A percentile compares a stretch with the other conserved stretches of the same genome.
Conservation (phyloP, 2,329 filamentous ascomycete genomes). For the Aspergillus pseudonomiae region DNA sequence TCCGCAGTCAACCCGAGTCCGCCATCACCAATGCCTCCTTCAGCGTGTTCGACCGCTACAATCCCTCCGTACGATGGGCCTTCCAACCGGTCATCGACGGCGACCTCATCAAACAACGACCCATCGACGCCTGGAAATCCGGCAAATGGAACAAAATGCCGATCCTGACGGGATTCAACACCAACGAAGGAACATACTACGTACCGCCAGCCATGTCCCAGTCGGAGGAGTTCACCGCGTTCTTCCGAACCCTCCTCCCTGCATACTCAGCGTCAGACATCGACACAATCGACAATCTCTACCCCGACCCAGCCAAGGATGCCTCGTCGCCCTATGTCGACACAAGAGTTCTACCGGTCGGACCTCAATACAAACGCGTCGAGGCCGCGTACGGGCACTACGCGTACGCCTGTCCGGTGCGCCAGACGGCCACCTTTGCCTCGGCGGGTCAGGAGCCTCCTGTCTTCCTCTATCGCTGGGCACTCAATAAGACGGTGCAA, state of each 20-base stretch:
- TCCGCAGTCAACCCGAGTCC: slow-evolving; percentile 44
- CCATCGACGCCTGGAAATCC: slow-evolving; percentile 62
- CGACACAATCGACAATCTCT: slow-evolving; percentile 59
- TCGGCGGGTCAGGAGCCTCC: slow-evolving; percentile 36
- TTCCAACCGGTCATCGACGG: slow-evolving; percentile 72
- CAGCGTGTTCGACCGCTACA: slow-evolving; percentile 50
- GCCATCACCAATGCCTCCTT: slow-evolving; percentile 45
- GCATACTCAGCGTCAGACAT: slow-evolving; percentile 57
- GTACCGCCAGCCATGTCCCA: slow-evolving; percentile 55
- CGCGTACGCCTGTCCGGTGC: slow-evolving; percentile 53
- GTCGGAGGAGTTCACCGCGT: slow-evolving; percentile 58
- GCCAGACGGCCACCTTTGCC: slow-evolving; percentile 49
- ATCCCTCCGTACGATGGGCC: slow-evolving; percentile 54
- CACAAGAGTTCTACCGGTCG: slow-evolving; percentile 37
- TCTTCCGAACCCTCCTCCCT: slow-evolving; percentile 66
- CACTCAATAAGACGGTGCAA: slow-evolving; percentile 47
- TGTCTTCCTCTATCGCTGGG: slow-evolving; percentile 60
- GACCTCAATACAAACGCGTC: slow-evolving; percentile 56
- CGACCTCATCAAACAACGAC: slow-evolving; percentile 60
- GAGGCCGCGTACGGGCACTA: slow-evolving; percentile 55
- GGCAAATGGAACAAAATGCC: slow-evolving; percentile 59
- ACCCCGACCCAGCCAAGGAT: slow-evolving; percentile 60
- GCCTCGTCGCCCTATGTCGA: slow-evolving; percentile 31
- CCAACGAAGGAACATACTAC: slow-evolving; percentile 70
- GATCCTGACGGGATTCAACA: slow-evolving; percentile 71